These are phyloP conservation scores for Rhodotorula sp. DNA, from an alignment of 1,284 basidiomycete species.

Conservation along the genomic window DNA sequence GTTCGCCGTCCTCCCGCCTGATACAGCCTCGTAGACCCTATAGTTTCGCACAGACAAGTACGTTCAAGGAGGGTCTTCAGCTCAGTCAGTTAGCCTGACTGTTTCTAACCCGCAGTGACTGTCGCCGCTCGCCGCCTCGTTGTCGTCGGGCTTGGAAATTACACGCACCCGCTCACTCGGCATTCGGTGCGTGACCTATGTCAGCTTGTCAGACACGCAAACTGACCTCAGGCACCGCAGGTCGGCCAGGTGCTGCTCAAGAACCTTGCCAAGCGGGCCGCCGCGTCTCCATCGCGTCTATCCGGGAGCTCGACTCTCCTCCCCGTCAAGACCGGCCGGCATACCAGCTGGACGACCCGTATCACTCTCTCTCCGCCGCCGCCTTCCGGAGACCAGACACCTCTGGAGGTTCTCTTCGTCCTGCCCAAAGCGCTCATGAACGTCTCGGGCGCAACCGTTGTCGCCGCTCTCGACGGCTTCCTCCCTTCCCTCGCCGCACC, in stretches of 20 bases:
- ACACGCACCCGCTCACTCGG: conserved; percentile 22
- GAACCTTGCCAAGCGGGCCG: conserved; percentile 24
- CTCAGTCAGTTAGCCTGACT: too few relatives aligned
- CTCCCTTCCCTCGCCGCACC: conserved; percentile 4
- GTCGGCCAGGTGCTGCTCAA: conserved; percentile 34
- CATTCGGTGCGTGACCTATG: conserved; percentile 32
- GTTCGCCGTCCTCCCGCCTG: too few relatives aligned
- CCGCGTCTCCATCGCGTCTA: not conserved
- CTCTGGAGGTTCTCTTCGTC: conserved; percentile 28
- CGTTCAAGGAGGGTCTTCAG: too few relatives aligned
- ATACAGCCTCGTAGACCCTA: too few relatives aligned
- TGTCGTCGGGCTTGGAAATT: conserved; percentile 37
- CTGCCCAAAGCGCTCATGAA: conserved; percentile 36
- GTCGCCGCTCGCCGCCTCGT: conserved; percentile 16
- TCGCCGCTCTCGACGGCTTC: not conserved
- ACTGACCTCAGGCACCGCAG: too few relatives aligned
- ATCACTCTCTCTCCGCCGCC: conserved; percentile 5
- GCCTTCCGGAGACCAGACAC: not conserved
- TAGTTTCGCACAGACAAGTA: too few relatives aligned
- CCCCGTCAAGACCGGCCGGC: conserved; percentile 1
- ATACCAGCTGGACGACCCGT: conserved; percentile 1
- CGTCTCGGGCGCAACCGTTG: conserved; percentile 21
- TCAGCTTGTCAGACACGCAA: too few relatives aligned
- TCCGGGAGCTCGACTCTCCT: conserved; percentile 10
- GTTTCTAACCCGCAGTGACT: conserved; percentile 6